Percentiles rank a stretch among this genome's conserved stretches.
Conservation (phyloP, 495 filamentous ascomycete genomes). For the Tuber calosporum region DNA sequence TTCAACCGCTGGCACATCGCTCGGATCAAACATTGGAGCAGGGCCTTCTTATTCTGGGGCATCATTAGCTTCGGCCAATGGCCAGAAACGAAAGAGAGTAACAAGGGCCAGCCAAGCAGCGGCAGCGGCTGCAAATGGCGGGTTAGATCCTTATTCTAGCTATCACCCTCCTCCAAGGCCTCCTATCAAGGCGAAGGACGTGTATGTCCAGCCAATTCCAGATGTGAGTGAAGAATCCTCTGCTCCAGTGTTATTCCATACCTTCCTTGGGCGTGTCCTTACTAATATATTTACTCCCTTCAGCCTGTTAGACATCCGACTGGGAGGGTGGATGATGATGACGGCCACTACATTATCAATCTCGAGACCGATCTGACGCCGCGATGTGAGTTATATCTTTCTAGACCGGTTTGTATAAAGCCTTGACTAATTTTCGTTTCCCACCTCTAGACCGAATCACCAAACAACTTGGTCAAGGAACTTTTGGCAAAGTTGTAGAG, state of each 20-base stretch:
- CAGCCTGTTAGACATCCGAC: conserved; percentile 31
- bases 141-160: conserved; percentile 62
- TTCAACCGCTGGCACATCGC: conserved; percentile 74
- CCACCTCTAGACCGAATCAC: conserved; percentile 65
- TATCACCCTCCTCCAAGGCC: conserved; percentile 83
- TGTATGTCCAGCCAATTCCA: conserved; percentile 68
- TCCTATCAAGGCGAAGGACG: conserved; percentile 84
- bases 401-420: conserved; percentile 16
- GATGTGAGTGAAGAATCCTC: conserved; percentile 61
- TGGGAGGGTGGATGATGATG: conserved; percentile 81
- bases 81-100: conserved; percentile 79
- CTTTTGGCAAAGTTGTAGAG: conserved; percentile 96
- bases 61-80: conserved; percentile 40
- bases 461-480: conserved; percentile 86
- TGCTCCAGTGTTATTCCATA: conserved; percentile 18
- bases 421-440: conserved; percentile 37
- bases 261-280: conserved; percentile 7
- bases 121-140: conserved; percentile 45
- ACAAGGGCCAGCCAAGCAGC: conserved; percentile 47
- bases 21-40: conserved; percentile 64
- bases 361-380: conserved; percentile 76
- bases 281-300: conserved; percentile 7
- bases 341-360: conserved; percentile 89
- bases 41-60: conserved; percentile 49
- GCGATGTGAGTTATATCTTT: conserved; percentile 62